Base-by-base conservation (phyloP, 2,329 filamentous ascomycete genomes). In the Sporothrix dimorphospora region DNA sequence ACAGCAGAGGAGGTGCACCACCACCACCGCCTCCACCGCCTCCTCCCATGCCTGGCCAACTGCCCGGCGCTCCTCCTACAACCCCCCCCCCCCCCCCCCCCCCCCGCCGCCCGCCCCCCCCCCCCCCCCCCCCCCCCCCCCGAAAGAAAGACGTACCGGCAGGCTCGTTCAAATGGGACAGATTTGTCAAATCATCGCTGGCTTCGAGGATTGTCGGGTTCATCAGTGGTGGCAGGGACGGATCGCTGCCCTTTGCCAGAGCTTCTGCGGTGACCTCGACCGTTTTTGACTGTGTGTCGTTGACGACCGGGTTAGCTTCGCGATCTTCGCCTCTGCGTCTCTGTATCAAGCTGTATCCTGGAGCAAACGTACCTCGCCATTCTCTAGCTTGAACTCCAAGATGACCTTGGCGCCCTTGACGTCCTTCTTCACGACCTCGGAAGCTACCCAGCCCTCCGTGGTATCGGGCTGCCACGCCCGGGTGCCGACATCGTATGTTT, bases 151-250 rank as follows among this genome's bases (percentile, higher is more conserved):
- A 76, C 86, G 77, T 90, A 97, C 94, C 94, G 81, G 96, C 96
- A 79, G 96, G 96, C 82, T 99, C 96, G 84, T 99, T 99, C 75
- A 99, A 85, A 89, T 99, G 94, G 77, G 96, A 99, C 76, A 99
- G 83, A 81, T 97, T 98, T 75, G 96, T 99, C 78, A 99, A 84
- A 82, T 99, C 96, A 83, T 99, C 96, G 84, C 94, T 98, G 77
- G 96, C 96, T 87, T 99, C 96, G 77, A 99, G 92, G 90, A 98
- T 97, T 69, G 95, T 89, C 76, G 96, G 96, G 82, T 99, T 99
- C 94, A 98, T 98, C 78, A 99, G 83, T 68, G 96, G 96, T 65
- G 96, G 96, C 75, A 99, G 86, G 72, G 90, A 90, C 70, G 91
- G 84, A 82, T 94, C 91, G 79, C 90, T 92, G 80, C 91, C 91